Conservation (phyloP, 2,329 filamentous ascomycete genomes). For the Rutstroemia sydowiana region DNA sequence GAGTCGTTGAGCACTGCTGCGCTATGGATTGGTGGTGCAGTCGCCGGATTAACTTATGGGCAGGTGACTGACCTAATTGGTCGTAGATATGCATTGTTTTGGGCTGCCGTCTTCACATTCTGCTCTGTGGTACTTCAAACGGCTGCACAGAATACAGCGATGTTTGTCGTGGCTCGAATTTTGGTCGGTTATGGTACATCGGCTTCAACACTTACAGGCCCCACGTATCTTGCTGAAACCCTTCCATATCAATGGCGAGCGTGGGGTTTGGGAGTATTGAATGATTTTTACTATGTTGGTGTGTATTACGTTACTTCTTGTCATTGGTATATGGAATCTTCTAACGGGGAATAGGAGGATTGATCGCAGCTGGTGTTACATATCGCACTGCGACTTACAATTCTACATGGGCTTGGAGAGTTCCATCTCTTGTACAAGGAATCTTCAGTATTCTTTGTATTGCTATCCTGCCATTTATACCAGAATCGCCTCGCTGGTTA, state of each 20-base stretch:
- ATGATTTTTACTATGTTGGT: constrained; percentile 30
- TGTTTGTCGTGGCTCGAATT: constrained; percentile 21
- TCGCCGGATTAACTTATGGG: constrained; percentile 37
- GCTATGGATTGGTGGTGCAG: constrained; percentile 43
- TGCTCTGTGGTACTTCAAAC: constrained; percentile 18
- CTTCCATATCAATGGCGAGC: constrained; percentile 39
- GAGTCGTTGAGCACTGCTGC: constrained; percentile 48
- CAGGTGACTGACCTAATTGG: constrained; percentile 34
- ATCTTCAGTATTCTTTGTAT: constrained; percentile 22
- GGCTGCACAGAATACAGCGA: constrained; percentile 20
- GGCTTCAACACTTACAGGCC: constrained; percentile 33
- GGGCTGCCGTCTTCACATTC: constrained; percentile 15
- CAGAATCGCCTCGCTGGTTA: constrained; percentile 54
- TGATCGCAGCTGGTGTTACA: constrained; percentile 31
- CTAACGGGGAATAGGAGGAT: constrained; percentile 22
- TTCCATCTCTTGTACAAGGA: constrained; percentile 27
- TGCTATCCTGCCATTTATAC: constrained; percentile 24
- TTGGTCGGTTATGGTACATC: constrained; percentile 20
- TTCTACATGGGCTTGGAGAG: constrained; percentile 32
- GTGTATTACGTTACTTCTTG: not conserved
- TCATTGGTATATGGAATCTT: not conserved
- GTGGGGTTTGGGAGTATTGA: constrained; percentile 35
- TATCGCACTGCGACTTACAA: constrained; percentile 30
- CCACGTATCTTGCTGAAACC: constrained; percentile 43
- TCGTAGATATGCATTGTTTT: constrained; percentile 16